Evolutionary conservation across 345 rosid species (phyloP).

Genomic region (Rhizophora mangle): DNA sequence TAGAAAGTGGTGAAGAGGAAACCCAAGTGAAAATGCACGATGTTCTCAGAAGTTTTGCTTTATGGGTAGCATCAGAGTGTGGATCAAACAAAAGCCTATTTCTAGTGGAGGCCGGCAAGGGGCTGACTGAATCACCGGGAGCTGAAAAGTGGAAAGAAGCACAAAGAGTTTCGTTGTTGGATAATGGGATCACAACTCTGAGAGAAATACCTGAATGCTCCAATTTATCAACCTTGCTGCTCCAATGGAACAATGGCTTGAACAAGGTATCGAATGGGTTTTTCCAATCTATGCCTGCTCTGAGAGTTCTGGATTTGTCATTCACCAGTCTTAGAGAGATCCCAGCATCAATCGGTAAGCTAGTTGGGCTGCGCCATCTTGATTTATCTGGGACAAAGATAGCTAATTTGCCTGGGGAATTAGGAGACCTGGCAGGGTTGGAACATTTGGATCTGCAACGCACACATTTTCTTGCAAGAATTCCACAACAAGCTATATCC

Average conservation of each 20-base stretch:
- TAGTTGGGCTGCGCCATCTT: slow-evolving; percentile 39
- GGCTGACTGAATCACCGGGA: slow-evolving; percentile 14
- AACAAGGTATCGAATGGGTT: slow-evolving; percentile 11
- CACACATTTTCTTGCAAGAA: slow-evolving; percentile 39
- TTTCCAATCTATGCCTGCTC: slow-evolving; percentile 38
- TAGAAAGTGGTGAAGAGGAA: slow-evolving; percentile 15
- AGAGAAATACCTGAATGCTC: slow-evolving; percentile 32
- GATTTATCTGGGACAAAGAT: slow-evolving; percentile 46
- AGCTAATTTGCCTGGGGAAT: slow-evolving; percentile 37
- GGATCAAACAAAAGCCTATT: neutral
- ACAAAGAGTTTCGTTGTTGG: slow-evolving; percentile 38
- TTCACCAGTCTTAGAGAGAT: slow-evolving; percentile 37
- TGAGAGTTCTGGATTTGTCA: slow-evolving; percentile 35
- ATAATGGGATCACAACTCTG: slow-evolving; percentile 38
- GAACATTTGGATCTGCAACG: slow-evolving; percentile 47
- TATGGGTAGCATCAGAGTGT: slow-evolving; percentile 18
- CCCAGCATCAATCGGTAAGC: slow-evolving; percentile 35
- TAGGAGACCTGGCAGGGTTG: slow-evolving; percentile 37
- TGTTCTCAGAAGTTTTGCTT: slow-evolving; percentile 21
- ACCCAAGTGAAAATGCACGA: slow-evolving; percentile 27
- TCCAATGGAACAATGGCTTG: slow-evolving; percentile 18
- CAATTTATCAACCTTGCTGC: slow-evolving; percentile 23
- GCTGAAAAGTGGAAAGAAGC: slow-evolving; percentile 27
- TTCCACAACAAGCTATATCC: slow-evolving; percentile 40
- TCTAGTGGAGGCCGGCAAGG: slow-evolving; percentile 16